Base-by-base conservation (phyloP, 2,329 filamentous ascomycete species). In the Trichoderma koningii region DNA sequence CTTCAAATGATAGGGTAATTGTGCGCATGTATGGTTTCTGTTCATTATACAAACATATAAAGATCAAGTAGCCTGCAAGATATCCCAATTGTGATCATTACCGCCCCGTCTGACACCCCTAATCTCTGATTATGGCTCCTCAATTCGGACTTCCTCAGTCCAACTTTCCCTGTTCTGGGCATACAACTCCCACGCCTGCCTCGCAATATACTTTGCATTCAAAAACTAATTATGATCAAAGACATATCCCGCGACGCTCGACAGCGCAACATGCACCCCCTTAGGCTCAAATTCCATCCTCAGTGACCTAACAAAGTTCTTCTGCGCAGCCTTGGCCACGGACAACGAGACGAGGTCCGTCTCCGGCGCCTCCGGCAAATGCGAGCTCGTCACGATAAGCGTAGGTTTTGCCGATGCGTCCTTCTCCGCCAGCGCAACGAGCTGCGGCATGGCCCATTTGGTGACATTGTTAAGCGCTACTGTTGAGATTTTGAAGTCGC, bases 241-340 rank as follows among this genome's bases (percentile, higher is more conserved):
- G 9, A 71, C 68, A 14, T 38, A 41, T 9, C 82, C 83, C 2
- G 78, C 78, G 0, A 84, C 77, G 53, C 71, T 77, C 3, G 85
- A 71, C 19, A 85, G 69, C 0, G 78, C 82, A 21, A 82, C 70
- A 64, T 84, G 81, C 2, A 85, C 77, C 3, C 78, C 77, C 53
- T 76, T 70, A 1, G 68, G 38, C 1, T 64, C 67, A 62, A 79
- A 83, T 7, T 76, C 76, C 62, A 74, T 72, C 21, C 75, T 69
- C 66, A 85, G 71, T 19, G 75, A 80, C 66, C 81, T 73, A 9
- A 83, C 75, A 69, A 85, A 72, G 52, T 81, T 84, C n/a, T 79
- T 73, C 74, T 86, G 83, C 0, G 82, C 78, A 0, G 82, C 80
- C 69, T 85, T 85, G 50, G 77, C 77, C 63, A 84, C 73, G 3